A percentile compares a stretch with the other conserved stretches of the same genome.
These are phyloP conservation scores for Mycena galericulata DNA, from an alignment of 768 basidiomycete genomes.

Conservation along the genomic window DNA sequence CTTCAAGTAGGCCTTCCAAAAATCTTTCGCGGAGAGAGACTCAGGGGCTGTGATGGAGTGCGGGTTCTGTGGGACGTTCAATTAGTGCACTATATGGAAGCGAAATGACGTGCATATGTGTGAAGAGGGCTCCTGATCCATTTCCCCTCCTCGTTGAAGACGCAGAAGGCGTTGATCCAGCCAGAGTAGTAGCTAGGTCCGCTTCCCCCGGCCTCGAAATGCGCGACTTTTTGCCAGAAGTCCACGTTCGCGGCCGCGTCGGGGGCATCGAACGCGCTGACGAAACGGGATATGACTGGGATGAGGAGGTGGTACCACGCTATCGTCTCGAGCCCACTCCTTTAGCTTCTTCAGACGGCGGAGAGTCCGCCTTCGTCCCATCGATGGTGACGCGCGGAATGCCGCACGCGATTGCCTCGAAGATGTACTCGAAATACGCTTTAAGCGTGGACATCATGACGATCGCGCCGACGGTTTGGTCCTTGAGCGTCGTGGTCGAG, in stretches of 20 bases:
- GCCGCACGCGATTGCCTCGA: no score
- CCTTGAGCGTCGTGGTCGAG: no score
- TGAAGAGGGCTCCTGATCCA: conserved; percentile 22
- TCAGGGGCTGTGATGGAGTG: not conserved
- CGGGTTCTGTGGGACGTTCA: no score
- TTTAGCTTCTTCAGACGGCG: conserved; percentile 37
- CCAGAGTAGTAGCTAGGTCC: no score
- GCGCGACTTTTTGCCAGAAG: no score
- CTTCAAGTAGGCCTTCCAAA: not conserved
- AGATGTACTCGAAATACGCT: no score
- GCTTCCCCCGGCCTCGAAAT: no score
- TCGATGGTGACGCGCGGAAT: conserved; percentile 21
- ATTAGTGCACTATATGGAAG: no score
- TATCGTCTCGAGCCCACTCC: conserved; percentile 34
- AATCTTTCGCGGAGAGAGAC: not conserved
- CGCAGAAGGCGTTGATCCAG: no score
- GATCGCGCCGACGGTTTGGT: no score
- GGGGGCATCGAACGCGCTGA: conserved; percentile 7
- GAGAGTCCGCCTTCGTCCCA: conserved; percentile 38
- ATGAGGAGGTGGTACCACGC: conserved; percentile 32
- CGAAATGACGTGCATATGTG: not conserved
- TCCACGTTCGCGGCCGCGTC: no score
- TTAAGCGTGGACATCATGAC: no score
- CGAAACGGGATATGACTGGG: conserved; percentile 1
- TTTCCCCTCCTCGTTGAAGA: conserved; percentile 24